Percentiles rank a stretch among this genome's conserved stretches.
These are phyloP conservation scores for Taxawa tesnikishii DNA, from an alignment of 2,329 filamentous ascomycete species.

Conservation along the genomic window DNA sequence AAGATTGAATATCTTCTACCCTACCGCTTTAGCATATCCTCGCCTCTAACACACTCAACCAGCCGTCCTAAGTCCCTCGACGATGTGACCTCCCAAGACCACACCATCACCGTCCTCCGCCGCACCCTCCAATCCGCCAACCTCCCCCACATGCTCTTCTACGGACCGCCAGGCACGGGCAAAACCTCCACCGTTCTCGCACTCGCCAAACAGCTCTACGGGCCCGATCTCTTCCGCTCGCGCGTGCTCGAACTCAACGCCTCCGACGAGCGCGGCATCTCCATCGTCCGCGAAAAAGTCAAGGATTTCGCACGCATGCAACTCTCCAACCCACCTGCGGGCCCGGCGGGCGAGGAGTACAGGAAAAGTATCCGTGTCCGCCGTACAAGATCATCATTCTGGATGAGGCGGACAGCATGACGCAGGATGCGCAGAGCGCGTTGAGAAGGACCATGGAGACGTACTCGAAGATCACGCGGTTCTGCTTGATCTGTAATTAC, in stretches of 20 bases:
- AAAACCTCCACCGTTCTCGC: constrained; percentile 98
- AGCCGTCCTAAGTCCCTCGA: constrained; percentile 88
- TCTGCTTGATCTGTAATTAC: constrained; percentile 97
- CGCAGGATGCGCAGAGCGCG: constrained; percentile 90
- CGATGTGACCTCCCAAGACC: constrained; percentile 95
- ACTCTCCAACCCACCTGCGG: constrained; percentile 64
- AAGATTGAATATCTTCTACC: constrained; percentile 17
- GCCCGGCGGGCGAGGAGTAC: constrained; percentile 47
- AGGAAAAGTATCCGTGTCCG: constrained; percentile 71
- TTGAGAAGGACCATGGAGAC: constrained; percentile 95
- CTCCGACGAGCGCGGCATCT: constrained; percentile 95
- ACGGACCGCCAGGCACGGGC: constrained; percentile 90
- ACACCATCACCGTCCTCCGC: constrained; percentile 86
- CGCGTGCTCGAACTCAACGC: constrained; percentile 98
- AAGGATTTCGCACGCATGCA: constrained; percentile 97
- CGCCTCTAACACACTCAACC: no score
- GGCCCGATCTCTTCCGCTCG: constrained; percentile 81
- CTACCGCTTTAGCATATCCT: no score
- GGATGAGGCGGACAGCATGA: constrained; percentile 98
- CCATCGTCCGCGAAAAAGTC: constrained; percentile 93
- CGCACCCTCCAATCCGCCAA: constrained; percentile 91
- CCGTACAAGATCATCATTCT: constrained; percentile 99
- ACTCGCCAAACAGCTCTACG: constrained; percentile 93
- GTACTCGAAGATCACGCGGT: constrained; percentile 89
- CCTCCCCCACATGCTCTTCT: constrained; percentile 99